phyloP scores from a whole-genome alignment of 23 red algal genomes.

The Gracilaria caudata region DNA sequence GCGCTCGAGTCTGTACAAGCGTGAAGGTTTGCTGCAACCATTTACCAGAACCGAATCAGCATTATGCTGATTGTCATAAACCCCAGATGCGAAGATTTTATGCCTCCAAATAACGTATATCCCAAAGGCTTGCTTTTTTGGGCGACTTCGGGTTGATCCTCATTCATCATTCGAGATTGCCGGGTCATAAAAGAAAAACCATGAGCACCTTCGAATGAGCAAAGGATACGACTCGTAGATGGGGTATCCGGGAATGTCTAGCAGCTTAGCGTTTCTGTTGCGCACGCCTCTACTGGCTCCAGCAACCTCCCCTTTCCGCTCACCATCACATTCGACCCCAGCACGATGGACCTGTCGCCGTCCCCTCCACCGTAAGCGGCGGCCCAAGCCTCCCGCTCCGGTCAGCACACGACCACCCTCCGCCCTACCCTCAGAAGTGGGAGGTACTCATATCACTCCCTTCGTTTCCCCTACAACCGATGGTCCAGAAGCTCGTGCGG shows the following conservation, averaged over 20 bases:
- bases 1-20: no score
- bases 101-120: no score
- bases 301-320: neutral
- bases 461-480: slow-evolving; percentile 6
- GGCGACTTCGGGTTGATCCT: no score
- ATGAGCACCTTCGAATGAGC: no score
- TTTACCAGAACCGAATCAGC: no score
- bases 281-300: neutral
- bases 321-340: neutral
- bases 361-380: slow-evolving; percentile 9
- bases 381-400: slow-evolving; percentile 14
- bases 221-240: neutral
- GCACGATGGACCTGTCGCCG: slow-evolving; percentile 22
- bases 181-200: no score
- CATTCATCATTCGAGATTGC: no score
- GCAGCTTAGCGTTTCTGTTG: neutral
- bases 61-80: no score
- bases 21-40: no score
- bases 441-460: neutral
- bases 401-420: neutral
- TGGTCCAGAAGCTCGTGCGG: slow-evolving; percentile 1
- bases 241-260: neutral
- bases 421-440: neutral
- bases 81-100: no score
- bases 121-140: no score